phyloP scores from a whole-genome alignment of 176 grass and related monocot species.

The Triticum dicoccoides region DNA sequence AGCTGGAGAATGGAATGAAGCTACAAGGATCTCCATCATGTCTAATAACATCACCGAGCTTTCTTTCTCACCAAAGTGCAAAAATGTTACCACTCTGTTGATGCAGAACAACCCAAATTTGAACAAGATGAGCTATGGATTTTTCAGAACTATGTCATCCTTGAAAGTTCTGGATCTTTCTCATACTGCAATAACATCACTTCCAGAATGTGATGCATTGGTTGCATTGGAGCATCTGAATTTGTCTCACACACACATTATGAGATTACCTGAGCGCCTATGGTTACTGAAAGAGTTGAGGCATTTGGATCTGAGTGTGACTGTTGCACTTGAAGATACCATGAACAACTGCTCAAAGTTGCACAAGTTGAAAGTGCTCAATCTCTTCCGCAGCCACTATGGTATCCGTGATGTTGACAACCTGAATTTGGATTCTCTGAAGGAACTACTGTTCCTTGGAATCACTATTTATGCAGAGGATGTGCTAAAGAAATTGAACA shows the following conservation, averaged over 20 bases:
- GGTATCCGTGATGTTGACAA: conserved; percentile 50
- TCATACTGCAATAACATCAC: conserved; percentile 50
- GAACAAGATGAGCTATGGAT: conserved; percentile 34
- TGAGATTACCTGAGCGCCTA: conserved; percentile 42
- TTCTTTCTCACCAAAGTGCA: conserved; percentile 47
- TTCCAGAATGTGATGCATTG: conserved; percentile 52
- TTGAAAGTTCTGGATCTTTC: conserved; percentile 89
- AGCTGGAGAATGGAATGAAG: conserved; percentile 25
- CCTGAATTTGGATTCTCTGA: conserved; percentile 63
- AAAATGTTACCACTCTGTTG: conserved; percentile 49
- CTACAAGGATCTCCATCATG: conserved; percentile 69
- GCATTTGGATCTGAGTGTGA: conserved; percentile 73
- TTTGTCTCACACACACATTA: conserved; percentile 59
- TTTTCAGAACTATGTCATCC: conserved; percentile 54
- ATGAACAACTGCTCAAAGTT: conserved; percentile 72
- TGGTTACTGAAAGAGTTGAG: conserved; percentile 58
- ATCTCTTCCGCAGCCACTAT: conserved; percentile 67
- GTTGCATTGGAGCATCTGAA: conserved; percentile 55
- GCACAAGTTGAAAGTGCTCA: conserved; percentile 51
- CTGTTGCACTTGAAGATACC: conserved; percentile 51
- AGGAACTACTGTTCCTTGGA: conserved; percentile 41
- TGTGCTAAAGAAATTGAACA: conserved; percentile 63
- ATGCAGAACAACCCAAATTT: conserved; percentile 73
- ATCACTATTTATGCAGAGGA: conserved; percentile 71
- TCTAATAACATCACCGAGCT: conserved; percentile 62